Conservation (phyloP, 805 yeast species). For the Monosporozyma aerobia region DNA sequence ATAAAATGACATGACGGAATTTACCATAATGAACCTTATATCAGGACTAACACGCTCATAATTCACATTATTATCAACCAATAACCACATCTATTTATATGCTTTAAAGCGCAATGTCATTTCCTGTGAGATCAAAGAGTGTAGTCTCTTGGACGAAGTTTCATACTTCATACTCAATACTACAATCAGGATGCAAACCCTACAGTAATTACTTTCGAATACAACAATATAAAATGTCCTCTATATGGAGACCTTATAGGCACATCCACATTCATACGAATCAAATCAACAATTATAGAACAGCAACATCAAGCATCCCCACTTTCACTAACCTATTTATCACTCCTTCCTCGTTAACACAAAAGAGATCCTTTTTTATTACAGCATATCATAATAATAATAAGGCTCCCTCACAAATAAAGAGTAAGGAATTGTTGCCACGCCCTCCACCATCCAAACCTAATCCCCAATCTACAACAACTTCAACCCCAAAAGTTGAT, state of each 20-base stretch:
- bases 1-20: background rate
- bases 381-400: background rate
- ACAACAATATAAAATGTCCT: background rate
- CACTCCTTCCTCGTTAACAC: background rate
- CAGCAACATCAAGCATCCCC: too few species aligned
- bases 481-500: background rate
- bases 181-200: background rate
- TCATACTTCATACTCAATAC: background rate
- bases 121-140: background rate
- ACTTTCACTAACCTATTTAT: too few species aligned
- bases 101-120: background rate
- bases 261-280: background rate
- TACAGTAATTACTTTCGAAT: background rate
- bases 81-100: background rate
- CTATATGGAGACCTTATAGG: background rate
- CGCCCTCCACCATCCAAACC: background rate
- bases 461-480: background rate
- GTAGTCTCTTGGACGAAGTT: background rate
- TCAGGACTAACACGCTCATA: background rate
- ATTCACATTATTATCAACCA: background rate
- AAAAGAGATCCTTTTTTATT: background rate
- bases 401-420: background rate
- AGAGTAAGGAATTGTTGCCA: background rate
- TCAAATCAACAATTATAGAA: too few species aligned
- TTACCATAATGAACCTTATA: background rate